Conservation (phyloP, 345 rosid species). For the Carallia pectinifolia region DNA sequence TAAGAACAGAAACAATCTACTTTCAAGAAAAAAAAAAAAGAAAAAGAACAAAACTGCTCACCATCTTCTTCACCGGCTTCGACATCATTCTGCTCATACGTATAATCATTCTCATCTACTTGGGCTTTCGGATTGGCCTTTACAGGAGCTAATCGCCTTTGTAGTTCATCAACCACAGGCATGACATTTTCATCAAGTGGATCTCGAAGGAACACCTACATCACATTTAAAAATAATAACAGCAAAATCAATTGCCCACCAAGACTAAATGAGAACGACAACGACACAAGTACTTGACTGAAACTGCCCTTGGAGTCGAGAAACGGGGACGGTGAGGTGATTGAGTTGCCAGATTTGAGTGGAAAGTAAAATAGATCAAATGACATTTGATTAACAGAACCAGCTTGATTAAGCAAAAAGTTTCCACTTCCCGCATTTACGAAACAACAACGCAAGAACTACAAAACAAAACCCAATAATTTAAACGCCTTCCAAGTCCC, state of each 20-base stretch:
- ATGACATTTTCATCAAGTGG: slow-evolving; percentile 74
- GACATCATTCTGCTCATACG: slow-evolving; percentile 47
- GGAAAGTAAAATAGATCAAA: too few relatives aligned
- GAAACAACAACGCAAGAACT: too few relatives aligned
- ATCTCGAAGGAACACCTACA: slow-evolving; percentile 84
- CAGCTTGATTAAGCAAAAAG: too few relatives aligned
- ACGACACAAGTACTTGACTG: too few relatives aligned
- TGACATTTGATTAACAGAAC: too few relatives aligned
- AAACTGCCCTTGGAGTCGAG: too few relatives aligned
- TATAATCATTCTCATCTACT: slow-evolving; percentile 46
- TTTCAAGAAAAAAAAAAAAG: not conserved
- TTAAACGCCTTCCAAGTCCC: too few relatives aligned
- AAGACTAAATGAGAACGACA: not conserved
- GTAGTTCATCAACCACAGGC: slow-evolving; percentile 90
- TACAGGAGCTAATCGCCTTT: slow-evolving; percentile 58
- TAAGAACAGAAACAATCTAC: not conserved
- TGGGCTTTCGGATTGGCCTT: slow-evolving; percentile 39
- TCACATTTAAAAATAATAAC: not conserved
- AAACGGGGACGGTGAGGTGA: too few relatives aligned
- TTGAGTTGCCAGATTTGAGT: too few relatives aligned
- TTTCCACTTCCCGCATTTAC: too few relatives aligned
- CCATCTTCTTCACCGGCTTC: slow-evolving; percentile 93
- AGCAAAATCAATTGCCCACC: slow-evolving; percentile 1
- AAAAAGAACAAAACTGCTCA: slow-evolving; percentile 23
- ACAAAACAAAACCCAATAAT: too few relatives aligned